phyloP scores from a whole-genome alignment of 176 grass and related monocot genomes.

The Eragrostis nindensis region DNA sequence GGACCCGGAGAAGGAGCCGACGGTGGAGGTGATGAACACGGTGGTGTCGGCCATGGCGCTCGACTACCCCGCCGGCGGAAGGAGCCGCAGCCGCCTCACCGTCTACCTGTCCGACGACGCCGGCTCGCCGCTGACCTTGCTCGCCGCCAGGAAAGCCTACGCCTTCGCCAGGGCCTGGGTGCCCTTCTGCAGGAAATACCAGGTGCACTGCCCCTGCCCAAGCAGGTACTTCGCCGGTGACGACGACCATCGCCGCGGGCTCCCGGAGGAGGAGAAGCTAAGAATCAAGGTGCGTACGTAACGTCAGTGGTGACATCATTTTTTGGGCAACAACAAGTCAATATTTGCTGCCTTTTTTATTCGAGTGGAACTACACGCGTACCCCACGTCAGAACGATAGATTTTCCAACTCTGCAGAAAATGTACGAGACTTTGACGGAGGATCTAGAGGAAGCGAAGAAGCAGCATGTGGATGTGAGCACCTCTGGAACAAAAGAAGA shows the following conservation, averaged over 20 bases:
- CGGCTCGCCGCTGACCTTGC: slow-evolving; percentile 58
- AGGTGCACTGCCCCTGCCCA: slow-evolving; percentile 45
- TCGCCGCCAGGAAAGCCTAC: slow-evolving; percentile 49
- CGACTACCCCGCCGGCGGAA: slow-evolving; percentile 66
- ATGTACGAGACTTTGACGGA: not conserved
- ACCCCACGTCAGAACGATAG: too few species aligned
- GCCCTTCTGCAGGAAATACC: slow-evolving; percentile 65
- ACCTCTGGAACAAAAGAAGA: too few species aligned
- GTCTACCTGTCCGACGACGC: slow-evolving; percentile 88
- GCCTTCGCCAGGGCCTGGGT: slow-evolving; percentile 66
- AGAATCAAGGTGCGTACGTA: slow-evolving; percentile 53
- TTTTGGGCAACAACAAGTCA: not conserved
- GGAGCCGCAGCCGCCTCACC: too few species aligned
- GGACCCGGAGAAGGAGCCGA: slow-evolving; percentile 61
- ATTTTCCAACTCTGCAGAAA: too few species aligned
- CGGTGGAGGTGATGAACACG: slow-evolving; percentile 58
- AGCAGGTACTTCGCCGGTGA: slow-evolving; percentile 41
- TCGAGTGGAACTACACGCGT: too few species aligned
- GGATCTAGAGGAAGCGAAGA: not conserved
- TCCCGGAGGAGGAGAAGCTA: slow-evolving; percentile 23
- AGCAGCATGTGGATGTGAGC: too few species aligned
- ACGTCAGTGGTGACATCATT: not conserved
- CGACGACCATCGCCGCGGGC: not conserved
- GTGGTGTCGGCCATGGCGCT: slow-evolving; percentile 84
- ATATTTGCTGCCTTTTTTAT: too few species aligned